phyloP scores from a whole-genome alignment of 352 stramenopile species.

The Pythium chondricola region DNA sequence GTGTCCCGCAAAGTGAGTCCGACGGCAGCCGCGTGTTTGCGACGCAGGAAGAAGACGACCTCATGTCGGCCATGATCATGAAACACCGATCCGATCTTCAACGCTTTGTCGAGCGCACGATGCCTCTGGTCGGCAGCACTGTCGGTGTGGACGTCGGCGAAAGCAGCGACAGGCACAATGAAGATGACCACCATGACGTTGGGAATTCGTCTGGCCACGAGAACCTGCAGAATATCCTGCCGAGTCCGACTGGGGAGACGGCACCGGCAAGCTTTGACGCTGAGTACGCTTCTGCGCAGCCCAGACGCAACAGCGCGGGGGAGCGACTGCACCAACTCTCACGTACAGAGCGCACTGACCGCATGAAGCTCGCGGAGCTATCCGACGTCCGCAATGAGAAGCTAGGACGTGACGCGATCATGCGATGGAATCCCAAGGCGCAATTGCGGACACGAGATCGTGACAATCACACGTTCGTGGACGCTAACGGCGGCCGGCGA shows the following conservation, averaged over 20 bases:
- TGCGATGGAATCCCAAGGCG: constrained; percentile 37
- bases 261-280: constrained; percentile 12
- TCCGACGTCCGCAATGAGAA: constrained; percentile 61
- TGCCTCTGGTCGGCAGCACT: constrained; percentile 1
- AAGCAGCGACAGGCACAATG: not conserved
- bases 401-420: constrained; percentile 26
- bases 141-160: constrained; percentile 1
- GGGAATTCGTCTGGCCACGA: not conserved
- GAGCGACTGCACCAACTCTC: constrained; percentile 48
- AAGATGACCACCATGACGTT: constrained; percentile 4
- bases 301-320: constrained; percentile 27
- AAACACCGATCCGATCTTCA: constrained; percentile 24
- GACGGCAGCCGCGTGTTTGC: constrained; percentile 8
- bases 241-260: not conserved
- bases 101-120: constrained; percentile 20
- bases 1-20: constrained; percentile 11
- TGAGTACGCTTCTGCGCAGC: constrained; percentile 29
- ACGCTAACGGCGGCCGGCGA: not conserved
- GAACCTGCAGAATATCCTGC: constrained; percentile 18
- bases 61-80: constrained; percentile 27
- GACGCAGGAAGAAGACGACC: constrained; percentile 17
- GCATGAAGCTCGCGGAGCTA: constrained; percentile 72
- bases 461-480: constrained; percentile 19
- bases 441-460: constrained; percentile 17
- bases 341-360: constrained; percentile 50